Evolutionary conservation across 352 stramenopile species (phyloP), one percentile per base, ranked within the genome.

Genomic region (Phytophthora europaea): DNA sequence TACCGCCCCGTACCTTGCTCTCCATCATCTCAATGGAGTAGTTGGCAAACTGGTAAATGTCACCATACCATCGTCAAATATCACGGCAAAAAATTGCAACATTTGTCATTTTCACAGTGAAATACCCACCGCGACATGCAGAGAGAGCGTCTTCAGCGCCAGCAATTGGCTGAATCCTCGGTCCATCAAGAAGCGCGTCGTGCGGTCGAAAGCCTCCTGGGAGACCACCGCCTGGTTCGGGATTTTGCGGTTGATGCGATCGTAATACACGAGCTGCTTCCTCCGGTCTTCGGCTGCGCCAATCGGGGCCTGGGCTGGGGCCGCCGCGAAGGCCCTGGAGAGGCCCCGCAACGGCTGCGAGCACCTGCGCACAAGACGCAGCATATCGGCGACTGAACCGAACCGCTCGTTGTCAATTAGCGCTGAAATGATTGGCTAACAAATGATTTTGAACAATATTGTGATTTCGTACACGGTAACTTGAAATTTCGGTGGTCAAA

Each of bases 211-310:
- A 7, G 54, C 28, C 33, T 79, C 71, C 45, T 71, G 72, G n/a
- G 47, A 53, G 10, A 68, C 64, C 18, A 80, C 9, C 63, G 56
- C n/a, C 77, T 67, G 16, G 40, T n/a, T 61, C 47, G n/a, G 51
- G 34, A 38, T 64, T 56, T 89, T 89, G 43, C 77, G 73, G 26
- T 56, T 65, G 54, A 89, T 84, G 33, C 81, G 81, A 36, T 54
- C 78, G 58, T 83, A 85, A 43, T 67, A 83, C 69, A 57, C 15
- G 23, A 54, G 70, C 31, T 71, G 43, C 55, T 74, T 54, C 53
- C 60, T 23, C 5, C 54, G 57, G 4, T 10, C 33, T 18, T 45
- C 53, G 1, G 55, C 34, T 9, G 23, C 51, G 13, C 55, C 43
- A 6, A 48, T 43, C 15, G 56, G 12, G 12, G 45, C n/a, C n/a